Evolutionary conservation across 148 eudicot species (phyloP).

Genomic region (Polygonum maritimum): DNA sequence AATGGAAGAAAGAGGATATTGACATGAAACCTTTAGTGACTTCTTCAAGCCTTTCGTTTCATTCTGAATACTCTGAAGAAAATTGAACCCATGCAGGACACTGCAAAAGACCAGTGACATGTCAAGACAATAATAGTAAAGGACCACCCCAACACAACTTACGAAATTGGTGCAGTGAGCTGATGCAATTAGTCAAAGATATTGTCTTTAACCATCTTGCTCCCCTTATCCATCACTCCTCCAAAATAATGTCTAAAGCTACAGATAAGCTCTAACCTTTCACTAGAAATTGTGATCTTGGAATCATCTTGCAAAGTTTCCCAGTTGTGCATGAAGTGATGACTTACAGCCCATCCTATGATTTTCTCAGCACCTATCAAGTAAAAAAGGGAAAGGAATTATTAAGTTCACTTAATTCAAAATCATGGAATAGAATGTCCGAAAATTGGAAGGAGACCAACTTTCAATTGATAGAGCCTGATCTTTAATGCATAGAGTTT

Average conservation of each 20-base stretch:
- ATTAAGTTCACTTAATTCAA: not conserved
- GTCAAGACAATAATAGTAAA: not conserved
- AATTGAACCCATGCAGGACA: conserved; percentile 53
- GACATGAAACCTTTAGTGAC: conserved; percentile 62
- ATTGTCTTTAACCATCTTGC: not conserved
- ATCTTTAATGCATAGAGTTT: conserved; percentile 61
- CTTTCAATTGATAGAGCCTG: conserved; percentile 82
- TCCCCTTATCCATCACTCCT: not conserved
- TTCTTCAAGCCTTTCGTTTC: conserved; percentile 77
- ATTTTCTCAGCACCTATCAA: conserved; percentile 69
- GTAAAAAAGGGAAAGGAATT: conserved; percentile 9
- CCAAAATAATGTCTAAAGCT: not conserved
- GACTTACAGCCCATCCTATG: conserved; percentile 86
- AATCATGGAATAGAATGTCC: not conserved
- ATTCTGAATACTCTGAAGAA: conserved; percentile 65
- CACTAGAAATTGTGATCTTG: conserved; percentile 53
- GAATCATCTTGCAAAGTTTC: conserved; percentile 41
- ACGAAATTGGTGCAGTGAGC: not conserved
- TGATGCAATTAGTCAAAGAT: not conserved
- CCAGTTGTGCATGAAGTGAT: conserved; percentile 63
- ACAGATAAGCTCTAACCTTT: conserved; percentile 38
- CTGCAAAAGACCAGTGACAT: conserved; percentile 31
- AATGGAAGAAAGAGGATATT: not conserved
- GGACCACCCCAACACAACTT: not conserved
- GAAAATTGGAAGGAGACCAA: conserved; percentile 18